Conservation (phyloP, 2,329 filamentous ascomycete genomes). For the Neofusicoccum cordaticola region DNA sequence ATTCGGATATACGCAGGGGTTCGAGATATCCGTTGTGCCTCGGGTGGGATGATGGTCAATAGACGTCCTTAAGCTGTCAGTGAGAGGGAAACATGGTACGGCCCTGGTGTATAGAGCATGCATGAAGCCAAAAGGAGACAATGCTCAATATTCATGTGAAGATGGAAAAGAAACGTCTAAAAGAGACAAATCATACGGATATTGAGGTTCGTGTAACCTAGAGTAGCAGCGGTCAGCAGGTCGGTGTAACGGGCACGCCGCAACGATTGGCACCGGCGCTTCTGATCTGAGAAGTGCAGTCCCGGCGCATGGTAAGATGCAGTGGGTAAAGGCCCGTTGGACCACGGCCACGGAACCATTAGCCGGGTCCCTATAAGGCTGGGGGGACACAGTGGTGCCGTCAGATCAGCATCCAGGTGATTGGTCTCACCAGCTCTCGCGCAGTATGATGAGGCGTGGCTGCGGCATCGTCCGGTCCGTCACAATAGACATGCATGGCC, state of each 20-base stretch:
- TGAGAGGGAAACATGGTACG: background rate
- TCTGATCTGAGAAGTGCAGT: background rate
- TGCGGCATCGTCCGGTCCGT: background rate
- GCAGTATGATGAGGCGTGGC: slow-evolving; percentile 1
- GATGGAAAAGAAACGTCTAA: background rate
- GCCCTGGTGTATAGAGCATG: background rate
- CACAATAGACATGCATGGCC: slow-evolving; percentile 5
- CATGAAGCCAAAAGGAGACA: background rate
- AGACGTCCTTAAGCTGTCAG: background rate
- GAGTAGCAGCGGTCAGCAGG: background rate
- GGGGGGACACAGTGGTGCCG: background rate
- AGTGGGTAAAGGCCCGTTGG: background rate
- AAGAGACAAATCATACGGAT: background rate
- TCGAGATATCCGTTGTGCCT: background rate
- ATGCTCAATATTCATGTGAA: background rate
- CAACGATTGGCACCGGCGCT: background rate
- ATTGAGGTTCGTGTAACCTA: background rate
- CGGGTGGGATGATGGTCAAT: no score
- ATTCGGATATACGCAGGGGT: slow-evolving; percentile 2
- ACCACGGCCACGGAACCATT: background rate
- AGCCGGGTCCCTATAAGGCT: background rate
- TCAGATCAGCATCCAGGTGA: background rate
- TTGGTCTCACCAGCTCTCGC: background rate
- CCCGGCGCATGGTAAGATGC: slow-evolving; percentile 8
- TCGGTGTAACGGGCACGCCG: background rate